phyloP scores from a whole-genome alignment of 2,329 filamentous ascomycete species.

The Neonectria neomacrospora region DNA sequence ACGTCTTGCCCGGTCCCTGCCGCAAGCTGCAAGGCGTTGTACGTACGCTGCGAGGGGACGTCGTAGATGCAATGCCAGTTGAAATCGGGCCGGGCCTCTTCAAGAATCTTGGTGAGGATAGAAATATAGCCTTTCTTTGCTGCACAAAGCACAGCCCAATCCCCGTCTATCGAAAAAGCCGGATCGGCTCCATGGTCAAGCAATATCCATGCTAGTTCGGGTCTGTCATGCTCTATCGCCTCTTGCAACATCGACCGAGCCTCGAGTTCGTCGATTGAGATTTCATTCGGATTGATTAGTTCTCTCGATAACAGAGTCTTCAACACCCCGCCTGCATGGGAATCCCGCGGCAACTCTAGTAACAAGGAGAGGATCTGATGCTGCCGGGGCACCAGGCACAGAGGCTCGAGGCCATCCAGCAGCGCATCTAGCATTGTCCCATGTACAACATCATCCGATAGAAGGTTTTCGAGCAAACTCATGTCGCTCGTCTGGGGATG shows the following conservation, averaged over 20 bases:
- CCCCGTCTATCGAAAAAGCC: conserved; percentile 20
- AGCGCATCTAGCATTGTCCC: conserved; percentile 22
- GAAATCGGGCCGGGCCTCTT: conserved; percentile 24
- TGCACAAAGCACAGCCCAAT: conserved; percentile 30
- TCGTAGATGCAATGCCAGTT: conserved; percentile 30
- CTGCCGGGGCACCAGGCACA: conserved; percentile 27
- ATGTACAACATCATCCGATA: conserved; percentile 22
- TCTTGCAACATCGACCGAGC: conserved; percentile 26
- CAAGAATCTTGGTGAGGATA: conserved; percentile 32
- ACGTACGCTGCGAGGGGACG: conserved; percentile 17
- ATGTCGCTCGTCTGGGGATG: conserved; percentile 12
- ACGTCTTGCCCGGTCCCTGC: conserved; percentile 25
- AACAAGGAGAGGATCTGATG: conserved; percentile 26
- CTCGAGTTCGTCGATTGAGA: background rate
- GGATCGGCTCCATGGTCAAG: conserved; percentile 36
- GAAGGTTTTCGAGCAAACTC: conserved; percentile 30
- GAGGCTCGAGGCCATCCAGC: conserved; percentile 23
- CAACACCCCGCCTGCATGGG: conserved; percentile 21
- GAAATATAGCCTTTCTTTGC: conserved; percentile 28
- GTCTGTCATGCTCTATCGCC: conserved; percentile 21
- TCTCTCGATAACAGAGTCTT: conserved; percentile 24
- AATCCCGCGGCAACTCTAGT: conserved; percentile 8
- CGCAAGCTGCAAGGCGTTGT: conserved; percentile 40
- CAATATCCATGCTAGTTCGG: conserved; percentile 26
- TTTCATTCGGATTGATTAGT: conserved; percentile 31